Conservation (phyloP, 2,329 filamentous ascomycete genomes). For the Hymenotorrendiella dingleyae region DNA sequence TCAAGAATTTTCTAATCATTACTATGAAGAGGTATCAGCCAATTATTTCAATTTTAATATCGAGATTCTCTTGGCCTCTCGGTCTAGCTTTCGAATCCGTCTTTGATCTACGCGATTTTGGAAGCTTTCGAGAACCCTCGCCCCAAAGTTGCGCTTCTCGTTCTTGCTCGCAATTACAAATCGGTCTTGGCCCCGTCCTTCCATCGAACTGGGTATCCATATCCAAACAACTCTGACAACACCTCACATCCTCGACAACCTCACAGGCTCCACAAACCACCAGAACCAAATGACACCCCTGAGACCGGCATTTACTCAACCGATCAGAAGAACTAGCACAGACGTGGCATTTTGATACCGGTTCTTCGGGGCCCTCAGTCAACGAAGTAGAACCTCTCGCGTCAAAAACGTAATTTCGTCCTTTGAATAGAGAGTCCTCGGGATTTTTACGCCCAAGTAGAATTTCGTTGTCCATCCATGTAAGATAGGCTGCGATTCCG, state of each 20-base stretch:
- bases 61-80: too few relatives aligned
- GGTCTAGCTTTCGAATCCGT: conserved; percentile 6
- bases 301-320: conserved; percentile 28
- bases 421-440: conserved; percentile 27
- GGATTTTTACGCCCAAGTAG: conserved; percentile 20
- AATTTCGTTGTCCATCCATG: conserved; percentile 32
- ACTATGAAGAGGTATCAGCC: not conserved
- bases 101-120: conserved; percentile 15
- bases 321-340: conserved; percentile 21
- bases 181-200: conserved; percentile 9
- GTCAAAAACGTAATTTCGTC: conserved; percentile 32
- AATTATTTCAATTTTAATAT: conserved; percentile 15
- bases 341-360: conserved; percentile 28
- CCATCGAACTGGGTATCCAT: conserved; percentile 8
- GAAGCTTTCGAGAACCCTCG: conserved; percentile 10
- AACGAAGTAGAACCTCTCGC: conserved; percentile 27
- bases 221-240: conserved; percentile 25
- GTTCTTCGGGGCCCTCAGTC: conserved; percentile 12
- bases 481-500: conserved; percentile 29
- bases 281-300: conserved; percentile 28
- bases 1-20: not conserved
- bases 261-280: conserved; percentile 28
- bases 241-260: conserved; percentile 17
- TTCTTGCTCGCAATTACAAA: conserved; percentile 28
- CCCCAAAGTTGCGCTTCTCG: conserved; percentile 29